A percentile compares a stretch with the other conserved stretches of the same genome.
Conservation (phyloP, 306 rosid genomes). For the Begonia peltatifolia region DNA sequence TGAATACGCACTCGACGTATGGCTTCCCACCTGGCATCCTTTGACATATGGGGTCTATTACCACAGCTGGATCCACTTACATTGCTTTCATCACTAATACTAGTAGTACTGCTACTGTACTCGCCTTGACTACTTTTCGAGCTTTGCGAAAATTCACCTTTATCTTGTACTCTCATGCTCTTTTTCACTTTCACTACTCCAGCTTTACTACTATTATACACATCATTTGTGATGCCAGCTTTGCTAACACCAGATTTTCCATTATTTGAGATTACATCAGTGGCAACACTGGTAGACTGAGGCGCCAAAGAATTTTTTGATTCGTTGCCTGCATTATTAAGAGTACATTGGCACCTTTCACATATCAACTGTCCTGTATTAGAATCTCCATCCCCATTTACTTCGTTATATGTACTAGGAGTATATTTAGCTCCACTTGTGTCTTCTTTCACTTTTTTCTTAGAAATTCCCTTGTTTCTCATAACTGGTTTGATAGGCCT, state of each 20-base stretch:
- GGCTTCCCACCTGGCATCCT: conserved; percentile 94
- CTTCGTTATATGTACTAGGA: conserved; percentile 28
- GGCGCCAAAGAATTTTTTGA: conserved; percentile 18
- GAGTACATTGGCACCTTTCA: conserved; percentile 66
- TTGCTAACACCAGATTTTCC: conserved; percentile 23
- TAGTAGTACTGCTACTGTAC: conserved; percentile 86
- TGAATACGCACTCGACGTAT: conserved; percentile 46
- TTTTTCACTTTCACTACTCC: conserved; percentile 26
- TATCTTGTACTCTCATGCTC: conserved; percentile 41
- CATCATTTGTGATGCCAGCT: conserved; percentile 23
- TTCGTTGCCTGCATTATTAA: conserved; percentile 30
- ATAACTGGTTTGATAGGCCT: conserved; percentile 45
- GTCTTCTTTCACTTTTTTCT: conserved; percentile 62
- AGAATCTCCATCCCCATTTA: conserved; percentile 29
- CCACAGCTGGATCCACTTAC: conserved; percentile 71
- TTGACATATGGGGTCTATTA: conserved; percentile 97
- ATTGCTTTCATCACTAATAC: conserved; percentile 89
- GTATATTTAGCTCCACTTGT: conserved; percentile 22
- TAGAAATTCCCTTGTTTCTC: conserved; percentile 50
- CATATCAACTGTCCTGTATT: conserved; percentile 41
- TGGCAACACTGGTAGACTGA: conserved; percentile 19
- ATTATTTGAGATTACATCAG: conserved; percentile 22
- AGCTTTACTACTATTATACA: conserved; percentile 24
- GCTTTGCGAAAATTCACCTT: conserved; percentile 84
- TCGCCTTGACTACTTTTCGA: conserved; percentile 93